phyloP scores from a whole-genome alignment of 192 early-diverging fungal genomes.

The Coemansia sp. region DNA sequence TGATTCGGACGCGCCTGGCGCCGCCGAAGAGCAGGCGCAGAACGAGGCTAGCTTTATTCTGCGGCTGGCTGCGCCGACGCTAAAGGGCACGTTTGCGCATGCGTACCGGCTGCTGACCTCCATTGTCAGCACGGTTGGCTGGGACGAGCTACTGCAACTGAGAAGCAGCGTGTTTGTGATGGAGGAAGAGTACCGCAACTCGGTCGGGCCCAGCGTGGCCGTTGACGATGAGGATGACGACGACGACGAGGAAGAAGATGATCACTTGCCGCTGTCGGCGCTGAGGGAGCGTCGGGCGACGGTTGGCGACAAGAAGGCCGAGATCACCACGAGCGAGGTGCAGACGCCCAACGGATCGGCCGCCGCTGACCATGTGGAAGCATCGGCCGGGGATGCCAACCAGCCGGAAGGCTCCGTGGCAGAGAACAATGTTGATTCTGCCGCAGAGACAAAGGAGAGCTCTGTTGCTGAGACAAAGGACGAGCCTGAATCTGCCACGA shows the following conservation, averaged over 20 bases:
- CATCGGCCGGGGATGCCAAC: no score
- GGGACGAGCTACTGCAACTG: conserved; percentile 89
- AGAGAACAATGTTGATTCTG: no score
- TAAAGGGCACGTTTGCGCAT: conserved; percentile 89
- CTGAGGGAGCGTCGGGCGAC: conserved; percentile 20
- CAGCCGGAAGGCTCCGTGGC: no score
- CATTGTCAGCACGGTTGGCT: conserved; percentile 81
- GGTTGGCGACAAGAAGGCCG: background rate
- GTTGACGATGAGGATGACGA: conserved; percentile 41
- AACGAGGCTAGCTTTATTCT: conserved; percentile 59
- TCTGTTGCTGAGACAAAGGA: background rate
- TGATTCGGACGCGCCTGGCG: conserved; percentile 36
- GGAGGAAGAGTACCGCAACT: conserved; percentile 94
- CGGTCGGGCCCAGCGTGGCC: conserved; percentile 16
- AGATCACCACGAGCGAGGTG: conserved; percentile 6
- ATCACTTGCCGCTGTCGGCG: conserved; percentile 29
- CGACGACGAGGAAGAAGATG: conserved; percentile 22
- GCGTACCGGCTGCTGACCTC: conserved; percentile 82
- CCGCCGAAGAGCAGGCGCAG: conserved; percentile 36
- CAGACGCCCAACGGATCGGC: background rate
- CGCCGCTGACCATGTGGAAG: no score
- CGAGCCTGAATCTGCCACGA: background rate
- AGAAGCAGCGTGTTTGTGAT: conserved; percentile 94
- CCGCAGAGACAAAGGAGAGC: no score
- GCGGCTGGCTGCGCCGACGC: conserved; percentile 79